A percentile compares a stretch with the other conserved stretches of the same genome.
Conservation (phyloP, 129 eudicot species). For the Tagetes erecta region DNA sequence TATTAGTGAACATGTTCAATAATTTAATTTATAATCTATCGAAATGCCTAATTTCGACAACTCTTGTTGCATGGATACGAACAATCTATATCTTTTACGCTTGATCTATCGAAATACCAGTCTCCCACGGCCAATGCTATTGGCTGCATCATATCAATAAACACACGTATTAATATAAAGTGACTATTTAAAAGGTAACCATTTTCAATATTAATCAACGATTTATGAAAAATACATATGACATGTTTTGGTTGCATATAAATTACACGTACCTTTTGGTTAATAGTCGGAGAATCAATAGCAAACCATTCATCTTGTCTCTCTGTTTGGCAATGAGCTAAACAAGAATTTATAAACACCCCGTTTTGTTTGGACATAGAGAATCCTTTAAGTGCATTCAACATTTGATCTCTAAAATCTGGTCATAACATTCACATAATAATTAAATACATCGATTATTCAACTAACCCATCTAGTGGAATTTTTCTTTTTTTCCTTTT, state of each 20-base stretch:
- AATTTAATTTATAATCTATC: not conserved
- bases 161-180: no score
- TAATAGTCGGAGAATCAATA: slow-evolving; percentile 59
- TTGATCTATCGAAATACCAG: slow-evolving; percentile 71
- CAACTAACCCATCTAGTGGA: not conserved
- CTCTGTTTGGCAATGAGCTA: slow-evolving; percentile 91
- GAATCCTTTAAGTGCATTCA: slow-evolving; percentile 62
- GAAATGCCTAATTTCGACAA: slow-evolving; percentile 73
- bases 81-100: slow-evolving; percentile 61
- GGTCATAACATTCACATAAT: slow-evolving; percentile 9
- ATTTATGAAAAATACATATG: no score
- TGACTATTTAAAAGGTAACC: no score
- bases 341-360: slow-evolving; percentile 80
- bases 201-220: no score
- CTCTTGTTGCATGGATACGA: slow-evolving; percentile 76
- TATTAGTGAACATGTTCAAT: no score
- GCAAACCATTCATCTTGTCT: slow-evolving; percentile 92
- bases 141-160: slow-evolving; percentile 43
- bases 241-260: no score
- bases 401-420: slow-evolving; percentile 76
- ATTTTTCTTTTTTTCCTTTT: no score
- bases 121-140: slow-evolving; percentile 81
- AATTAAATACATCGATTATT: slow-evolving; percentile 3
- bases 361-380: slow-evolving; percentile 56
- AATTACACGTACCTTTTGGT: slow-evolving; percentile 52